These are phyloP conservation scores for Colletotrichum cereale DNA, from an alignment of 2,329 filamentous ascomycete species.

Conservation along the genomic window DNA sequence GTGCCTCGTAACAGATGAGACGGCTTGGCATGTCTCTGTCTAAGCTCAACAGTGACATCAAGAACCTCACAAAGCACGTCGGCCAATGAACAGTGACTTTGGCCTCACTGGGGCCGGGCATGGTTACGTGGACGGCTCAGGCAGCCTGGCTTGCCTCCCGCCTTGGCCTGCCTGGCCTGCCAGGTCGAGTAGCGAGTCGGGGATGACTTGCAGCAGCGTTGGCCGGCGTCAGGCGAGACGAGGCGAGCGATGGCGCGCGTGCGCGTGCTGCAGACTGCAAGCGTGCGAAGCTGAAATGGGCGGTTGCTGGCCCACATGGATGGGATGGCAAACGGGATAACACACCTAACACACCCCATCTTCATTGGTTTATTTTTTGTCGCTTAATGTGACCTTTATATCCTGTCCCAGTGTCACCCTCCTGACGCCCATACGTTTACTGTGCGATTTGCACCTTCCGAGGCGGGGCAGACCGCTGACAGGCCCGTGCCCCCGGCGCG, in stretches of 20 bases:
- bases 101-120: background rate
- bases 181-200: background rate
- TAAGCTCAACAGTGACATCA: background rate
- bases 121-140: conserved; percentile 1
- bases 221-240: conserved; percentile 6
- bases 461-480: conserved; percentile 1
- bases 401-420: background rate
- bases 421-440: conserved; percentile 2
- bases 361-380: background rate
- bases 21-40: background rate
- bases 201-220: conserved; percentile 25
- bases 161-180: background rate
- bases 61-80: background rate
- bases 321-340: background rate
- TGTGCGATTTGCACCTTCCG: conserved; percentile 6
- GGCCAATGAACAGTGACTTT: background rate
- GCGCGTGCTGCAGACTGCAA: conserved; percentile 3
- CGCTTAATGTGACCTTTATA: background rate
- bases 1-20: conserved; percentile 2
- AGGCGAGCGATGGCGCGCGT: background rate
- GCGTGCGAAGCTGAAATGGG: background rate
- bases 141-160: background rate
- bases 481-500: conserved; percentile 9
- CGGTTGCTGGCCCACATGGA: background rate
- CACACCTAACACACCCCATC: too few species aligned